phyloP scores from a whole-genome alignment of 2,329 filamentous ascomycete species.

The Ophiostoma montium region DNA sequence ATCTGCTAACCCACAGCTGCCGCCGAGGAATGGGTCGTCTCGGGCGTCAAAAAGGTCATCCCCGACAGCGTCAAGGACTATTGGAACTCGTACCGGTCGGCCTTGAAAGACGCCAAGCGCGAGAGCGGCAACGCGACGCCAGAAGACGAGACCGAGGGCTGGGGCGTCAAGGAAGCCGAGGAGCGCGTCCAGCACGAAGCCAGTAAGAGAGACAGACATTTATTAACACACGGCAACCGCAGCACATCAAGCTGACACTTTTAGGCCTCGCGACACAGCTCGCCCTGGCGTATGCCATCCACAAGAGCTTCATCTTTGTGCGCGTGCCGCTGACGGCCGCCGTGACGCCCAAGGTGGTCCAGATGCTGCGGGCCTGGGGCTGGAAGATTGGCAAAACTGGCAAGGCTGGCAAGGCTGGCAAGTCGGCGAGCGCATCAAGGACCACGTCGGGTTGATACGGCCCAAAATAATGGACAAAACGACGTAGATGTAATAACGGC shows the following conservation, averaged over 20 bases:
- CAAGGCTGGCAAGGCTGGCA: no score
- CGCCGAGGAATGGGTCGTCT: slow-evolving; percentile 54
- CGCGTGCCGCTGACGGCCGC: slow-evolving; percentile 87
- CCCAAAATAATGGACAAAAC: no score
- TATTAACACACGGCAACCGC: no score
- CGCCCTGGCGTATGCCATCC: slow-evolving; percentile 86
- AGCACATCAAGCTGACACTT: no score
- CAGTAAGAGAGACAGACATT: slow-evolving; percentile 40
- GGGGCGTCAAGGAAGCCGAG: slow-evolving; percentile 51
- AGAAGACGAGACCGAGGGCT: slow-evolving; percentile 35
- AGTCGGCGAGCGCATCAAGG: neutral
- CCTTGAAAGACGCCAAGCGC: slow-evolving; percentile 31
- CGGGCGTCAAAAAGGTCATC: slow-evolving; percentile 41
- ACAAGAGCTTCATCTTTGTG: slow-evolving; percentile 95
- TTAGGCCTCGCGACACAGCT: slow-evolving; percentile 63
- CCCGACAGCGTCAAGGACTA: slow-evolving; percentile 42
- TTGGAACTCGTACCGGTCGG: slow-evolving; percentile 35
- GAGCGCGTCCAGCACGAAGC: slow-evolving; percentile 49
- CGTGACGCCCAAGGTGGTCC: slow-evolving; percentile 88
- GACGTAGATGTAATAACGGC: neutral
- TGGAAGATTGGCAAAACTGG: slow-evolving; percentile 90
- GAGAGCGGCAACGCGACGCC: slow-evolving; percentile 28
- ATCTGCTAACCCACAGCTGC: slow-evolving; percentile 26
- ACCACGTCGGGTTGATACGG: no score
- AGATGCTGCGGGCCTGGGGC: slow-evolving; percentile 72